Conservation (phyloP, 805 yeast genomes). For the Myxozyma melibiosi region DNA sequence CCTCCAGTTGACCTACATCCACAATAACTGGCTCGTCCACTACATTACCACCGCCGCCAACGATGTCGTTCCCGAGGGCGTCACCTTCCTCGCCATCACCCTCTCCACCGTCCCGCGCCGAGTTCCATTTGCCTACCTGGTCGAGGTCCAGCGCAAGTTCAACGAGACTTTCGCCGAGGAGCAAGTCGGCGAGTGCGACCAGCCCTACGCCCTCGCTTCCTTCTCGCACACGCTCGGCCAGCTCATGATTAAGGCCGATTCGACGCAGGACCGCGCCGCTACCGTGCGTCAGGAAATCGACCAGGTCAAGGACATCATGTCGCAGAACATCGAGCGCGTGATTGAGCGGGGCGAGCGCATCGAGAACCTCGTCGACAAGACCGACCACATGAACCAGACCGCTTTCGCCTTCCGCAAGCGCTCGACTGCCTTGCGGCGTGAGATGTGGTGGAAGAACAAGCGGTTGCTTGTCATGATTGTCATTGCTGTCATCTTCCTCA, state of each 20-base stretch:
- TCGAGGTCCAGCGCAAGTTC: slow-evolving; percentile 34
- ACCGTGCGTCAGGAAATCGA: slow-evolving; percentile 53
- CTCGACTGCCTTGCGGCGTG: slow-evolving; percentile 62
- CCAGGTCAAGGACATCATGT: slow-evolving; percentile 68
- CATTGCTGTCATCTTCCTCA: slow-evolving; percentile 27
- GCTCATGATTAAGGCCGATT: slow-evolving; percentile 25
- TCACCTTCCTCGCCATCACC: slow-evolving; percentile 39
- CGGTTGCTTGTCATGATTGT: slow-evolving; percentile 24
- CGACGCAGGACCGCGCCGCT: slow-evolving; percentile 25
- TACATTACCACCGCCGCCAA: slow-evolving; percentile 38
- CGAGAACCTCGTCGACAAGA: slow-evolving; percentile 71
- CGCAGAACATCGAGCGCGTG: slow-evolving; percentile 70
- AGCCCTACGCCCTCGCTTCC: slow-evolving; percentile 26
- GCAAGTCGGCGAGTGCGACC: slow-evolving; percentile 29
- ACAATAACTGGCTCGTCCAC: slow-evolving; percentile 40
- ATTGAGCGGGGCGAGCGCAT: slow-evolving; percentile 79
- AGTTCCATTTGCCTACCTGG: slow-evolving; percentile 35
- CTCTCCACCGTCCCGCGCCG: slow-evolving; percentile 36
- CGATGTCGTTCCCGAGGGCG: slow-evolving; percentile 36
- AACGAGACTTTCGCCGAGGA: slow-evolving; percentile 23
- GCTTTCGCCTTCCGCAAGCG: slow-evolving; percentile 70
- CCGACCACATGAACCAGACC: slow-evolving; percentile 67
- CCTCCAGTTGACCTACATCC: slow-evolving; percentile 38
- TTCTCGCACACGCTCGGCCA: slow-evolving; percentile 27
- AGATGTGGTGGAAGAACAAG: slow-evolving; percentile 57